Evolutionary conservation across 2,329 filamentous ascomycete species (phyloP).

Genomic region (Exophiala alcalophila): DNA sequence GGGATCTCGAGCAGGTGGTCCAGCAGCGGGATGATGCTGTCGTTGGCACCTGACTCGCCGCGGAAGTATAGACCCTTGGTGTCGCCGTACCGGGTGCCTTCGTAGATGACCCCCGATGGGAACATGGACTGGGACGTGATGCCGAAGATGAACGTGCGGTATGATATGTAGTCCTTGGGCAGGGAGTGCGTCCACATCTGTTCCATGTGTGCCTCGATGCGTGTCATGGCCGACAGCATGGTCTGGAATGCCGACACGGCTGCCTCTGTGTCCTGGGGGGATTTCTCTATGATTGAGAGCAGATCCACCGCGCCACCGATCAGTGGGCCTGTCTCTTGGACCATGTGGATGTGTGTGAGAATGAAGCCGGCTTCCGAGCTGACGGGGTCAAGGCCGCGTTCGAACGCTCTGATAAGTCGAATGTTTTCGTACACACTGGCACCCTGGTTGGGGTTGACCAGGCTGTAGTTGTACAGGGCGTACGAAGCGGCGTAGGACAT

Average conservation of each 20-base stretch:
- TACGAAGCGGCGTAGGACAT: conserved; percentile 76
- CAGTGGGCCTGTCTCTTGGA: conserved; percentile 75
- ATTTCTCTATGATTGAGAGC: conserved; percentile 54
- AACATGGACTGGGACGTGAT: conserved; percentile 95
- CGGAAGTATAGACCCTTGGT: conserved; percentile 73
- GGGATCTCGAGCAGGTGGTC: conserved; percentile 82
- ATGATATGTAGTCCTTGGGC: conserved; percentile 78
- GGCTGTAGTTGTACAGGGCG: conserved; percentile 61
- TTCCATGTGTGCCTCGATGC: conserved; percentile 79
- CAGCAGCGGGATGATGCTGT: conserved; percentile 87
- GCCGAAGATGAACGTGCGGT: conserved; percentile 95
- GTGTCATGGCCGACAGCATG: conserved; percentile 62
- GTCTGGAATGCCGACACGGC: conserved; percentile 52
- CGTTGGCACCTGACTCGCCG: conserved; percentile 90
- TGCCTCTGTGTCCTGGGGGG: conserved; percentile 5
- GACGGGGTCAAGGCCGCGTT: conserved; percentile 77
- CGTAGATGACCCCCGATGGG: conserved; percentile 83
- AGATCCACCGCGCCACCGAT: conserved; percentile 69
- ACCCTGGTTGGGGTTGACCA: conserved; percentile 51
- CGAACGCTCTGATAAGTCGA: conserved; percentile 84
- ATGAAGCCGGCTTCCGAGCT: conserved; percentile 95
- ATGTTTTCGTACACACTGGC: conserved; percentile 56
- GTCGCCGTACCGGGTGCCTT: conserved; percentile 65
- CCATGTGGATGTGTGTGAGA: conserved; percentile 95
- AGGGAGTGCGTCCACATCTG: conserved; percentile 90